Evolutionary conservation across 2,329 filamentous ascomycete species (phyloP).

Genomic region (Ceratocystis papillata): DNA sequence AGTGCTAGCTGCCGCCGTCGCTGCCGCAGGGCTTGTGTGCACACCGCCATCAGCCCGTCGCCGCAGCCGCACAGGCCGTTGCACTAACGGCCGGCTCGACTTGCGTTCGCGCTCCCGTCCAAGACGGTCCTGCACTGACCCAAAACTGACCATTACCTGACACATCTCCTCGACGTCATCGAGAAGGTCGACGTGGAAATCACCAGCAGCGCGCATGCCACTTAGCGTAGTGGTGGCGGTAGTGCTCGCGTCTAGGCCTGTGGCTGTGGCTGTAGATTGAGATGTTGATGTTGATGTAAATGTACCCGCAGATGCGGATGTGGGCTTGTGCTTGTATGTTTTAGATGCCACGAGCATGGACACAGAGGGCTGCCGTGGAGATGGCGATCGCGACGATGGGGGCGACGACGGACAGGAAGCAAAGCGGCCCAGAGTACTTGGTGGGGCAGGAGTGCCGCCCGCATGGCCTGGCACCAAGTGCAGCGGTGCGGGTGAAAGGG

Average conservation of each 20-base stretch:
- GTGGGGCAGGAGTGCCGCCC: background rate
- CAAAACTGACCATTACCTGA: conserved; percentile 12
- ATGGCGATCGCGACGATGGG: background rate
- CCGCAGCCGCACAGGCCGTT: conserved; percentile 8
- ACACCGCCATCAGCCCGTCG: background rate
- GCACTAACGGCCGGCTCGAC: conserved; percentile 3
- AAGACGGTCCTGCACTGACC: conserved; percentile 3
- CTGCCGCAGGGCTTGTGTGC: background rate
- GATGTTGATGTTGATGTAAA: no score
- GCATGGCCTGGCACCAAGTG: background rate
- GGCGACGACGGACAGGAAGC: background rate
- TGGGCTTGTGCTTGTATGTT: no score
- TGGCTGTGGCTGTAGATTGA: background rate
- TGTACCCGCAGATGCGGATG: no score
- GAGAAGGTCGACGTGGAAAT: background rate
- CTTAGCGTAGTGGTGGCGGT: background rate
- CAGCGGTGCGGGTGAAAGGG: background rate
- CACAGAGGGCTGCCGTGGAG: background rate
- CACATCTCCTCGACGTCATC: conserved; percentile 9
- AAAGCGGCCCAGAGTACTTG: background rate
- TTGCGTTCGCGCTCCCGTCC: background rate
- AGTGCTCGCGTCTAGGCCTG: background rate
- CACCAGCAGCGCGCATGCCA: background rate
- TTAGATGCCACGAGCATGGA: background rate
- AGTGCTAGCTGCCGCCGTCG: background rate